Evolutionary conservation across 2,329 filamentous ascomycete genomes (phyloP), one percentile per base, ranked within the genome.

Genomic region (Arthrobotrys conoides): DNA sequence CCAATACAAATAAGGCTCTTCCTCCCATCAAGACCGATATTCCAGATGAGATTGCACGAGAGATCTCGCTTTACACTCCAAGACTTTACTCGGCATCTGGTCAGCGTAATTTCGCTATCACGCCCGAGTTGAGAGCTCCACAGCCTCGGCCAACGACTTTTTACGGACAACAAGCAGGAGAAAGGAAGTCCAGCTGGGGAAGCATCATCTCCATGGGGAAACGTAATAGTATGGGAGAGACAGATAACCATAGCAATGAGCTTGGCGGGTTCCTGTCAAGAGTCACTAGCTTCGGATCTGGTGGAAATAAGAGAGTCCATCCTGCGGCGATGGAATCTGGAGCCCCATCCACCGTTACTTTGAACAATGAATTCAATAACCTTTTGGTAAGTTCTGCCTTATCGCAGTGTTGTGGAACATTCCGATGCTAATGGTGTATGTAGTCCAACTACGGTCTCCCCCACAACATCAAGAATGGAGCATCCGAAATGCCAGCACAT

Each of bases 11-110:
- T 51, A 77, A 77, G 22, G 61, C 48, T 1, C 72, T 77, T 24
- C 73, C 73, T 53, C 73, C 73, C 2, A 77, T 77, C 44, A 71
- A 68, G n/a, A 77, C 73, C 22, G 68, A 77, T 16, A 63, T 77
- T 22, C 72, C 65, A 27, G 49, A 33, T 0, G 66, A 77, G 8
- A 24, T 77, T 12, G 67, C 67, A 6, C 38, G 59, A n/a, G 61
- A 77, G 27, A 77, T 77, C 9, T 61, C 59, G 16, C 73, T 77
- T 22, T 77, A 77, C 53, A 77, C 73, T 44, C 73, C 73, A 18
- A 66, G 24, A n/a, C 16, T 53, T 0, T 77, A 77, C 44, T 67
- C 73, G 16, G 67, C 67, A 16, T 71, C 73, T 12, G 67, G 36
- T 3, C 73, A 77, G 67, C 73, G 73, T 44, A 77, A 77, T 55